Base-by-base conservation (phyloP, 148 eudicot genomes). In the Spergularia bocconei region DNA sequence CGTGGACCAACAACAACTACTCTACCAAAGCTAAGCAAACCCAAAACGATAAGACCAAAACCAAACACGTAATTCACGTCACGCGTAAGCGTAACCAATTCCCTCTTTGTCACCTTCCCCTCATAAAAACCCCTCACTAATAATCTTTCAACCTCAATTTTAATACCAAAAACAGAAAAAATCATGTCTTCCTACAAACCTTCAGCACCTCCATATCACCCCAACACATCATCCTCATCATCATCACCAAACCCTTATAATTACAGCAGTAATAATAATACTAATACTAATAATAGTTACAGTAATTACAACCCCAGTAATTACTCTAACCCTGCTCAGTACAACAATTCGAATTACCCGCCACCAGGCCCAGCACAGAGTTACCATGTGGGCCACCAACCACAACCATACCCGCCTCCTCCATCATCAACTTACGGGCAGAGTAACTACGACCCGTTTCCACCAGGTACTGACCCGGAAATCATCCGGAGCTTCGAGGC, bases 401-500 rank as follows among this genome's bases (percentile, higher is more conserved):
- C 25, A n/a, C 12, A 29, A 29, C 48, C 79, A n/a, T 47, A 47
- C 10, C 14, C 73, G 51, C 11, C 67, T 19, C 69, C 77, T 17
- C n/a, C 74, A 20, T 55, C 78, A 5, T 55, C 78, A 5, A 48
- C 78, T 69, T 79, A 57, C 44, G 87, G 82, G 77, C 76, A 72
- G 0, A 57, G 70, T 29, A 29, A 29, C 16, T 44, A 60, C 68
- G 54, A 53, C 53, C 75, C 79, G 38, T 90, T 89, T 77, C 91
- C 91, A 0, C 91, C 89, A 20, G 93, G 91, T 38, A 87, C 90
- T 7, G 83, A 90, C 84, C 90, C 97, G 78, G 92, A 88, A 59
- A 73, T 89, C 33, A 83, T 91, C 74, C 86, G 93, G 71, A 87
- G 87, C 75, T 91, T 88, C 79, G 88, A 90, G 86, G 82, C 82